Conservation (phyloP, 2,329 filamentous ascomycete species). For the Cercospora berteroae region DNA sequence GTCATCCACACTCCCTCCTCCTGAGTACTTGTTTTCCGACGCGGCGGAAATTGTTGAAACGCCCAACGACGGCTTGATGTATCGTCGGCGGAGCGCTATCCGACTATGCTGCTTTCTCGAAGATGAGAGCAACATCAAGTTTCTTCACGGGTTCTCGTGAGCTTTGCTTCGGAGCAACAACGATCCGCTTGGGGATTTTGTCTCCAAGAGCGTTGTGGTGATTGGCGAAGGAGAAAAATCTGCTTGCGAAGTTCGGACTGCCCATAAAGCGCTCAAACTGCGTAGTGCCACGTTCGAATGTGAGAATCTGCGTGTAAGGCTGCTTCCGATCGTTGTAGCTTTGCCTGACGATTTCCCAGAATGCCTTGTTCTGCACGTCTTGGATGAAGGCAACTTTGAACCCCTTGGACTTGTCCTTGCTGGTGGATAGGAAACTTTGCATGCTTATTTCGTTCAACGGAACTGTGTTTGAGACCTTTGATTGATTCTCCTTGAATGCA, state of each 20-base stretch:
- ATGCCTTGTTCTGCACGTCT: constrained; percentile 5
- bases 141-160: too few relatives aligned
- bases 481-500: neutral
- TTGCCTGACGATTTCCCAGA: constrained; percentile 1
- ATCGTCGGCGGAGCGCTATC: neutral
- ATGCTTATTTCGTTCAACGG: constrained; percentile 9
- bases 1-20: too few relatives aligned
- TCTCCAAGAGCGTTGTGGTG: constrained; percentile 8
- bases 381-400: constrained; percentile 1
- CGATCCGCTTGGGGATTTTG: constrained; percentile 3
- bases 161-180: constrained; percentile 4
- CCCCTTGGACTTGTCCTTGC: neutral
- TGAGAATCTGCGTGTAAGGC: neutral
- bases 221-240: constrained; percentile 1
- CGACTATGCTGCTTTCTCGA: neutral
- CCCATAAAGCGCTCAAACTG: constrained; percentile 10
- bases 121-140: neutral
- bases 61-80: neutral
- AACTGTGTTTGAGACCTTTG: neutral
- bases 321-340: constrained; percentile 8
- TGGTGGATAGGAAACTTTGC: neutral
- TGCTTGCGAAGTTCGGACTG: constrained; percentile 9
- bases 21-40: too few relatives aligned
- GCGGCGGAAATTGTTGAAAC: neutral
- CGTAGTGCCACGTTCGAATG: constrained; percentile 5